Evolutionary conservation across 192 early-diverging fungal genomes (phyloP), one percentile per base, ranked within the genome.

Genomic region (Coemansia sp.): DNA sequence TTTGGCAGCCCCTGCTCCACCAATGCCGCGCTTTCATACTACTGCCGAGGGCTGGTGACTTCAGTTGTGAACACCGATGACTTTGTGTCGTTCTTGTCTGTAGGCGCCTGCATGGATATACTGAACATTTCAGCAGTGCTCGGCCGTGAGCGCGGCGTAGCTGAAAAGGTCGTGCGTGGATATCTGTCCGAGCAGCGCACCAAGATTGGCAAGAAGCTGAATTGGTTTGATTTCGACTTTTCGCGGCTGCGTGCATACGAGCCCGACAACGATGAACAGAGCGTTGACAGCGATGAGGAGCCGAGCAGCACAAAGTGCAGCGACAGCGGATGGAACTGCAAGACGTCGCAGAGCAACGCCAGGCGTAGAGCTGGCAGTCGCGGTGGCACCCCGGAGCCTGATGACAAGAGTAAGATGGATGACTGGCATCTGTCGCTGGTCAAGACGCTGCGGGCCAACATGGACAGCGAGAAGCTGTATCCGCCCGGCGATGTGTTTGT

Each of bases 401-500:
- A 28, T 18, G 45, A 32, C 23, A 64, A 62, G 47, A 52, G 32
- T 9, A 62, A 53, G n/a, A 48, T 71, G 45, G 87, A 90, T 22
- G 83, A 92, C 59, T 94, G 91, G 90, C 87, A 88, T 54, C 90
- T 89, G 89, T 87, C 89, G 7, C 66, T 91, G 38, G 82, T 91
- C 57, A 91, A 91, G 60, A 91, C 91, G 0, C 77, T 94, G 71
- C 69, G 90, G 2, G 90, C 92, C 1, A 89, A 86, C 45, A 94
- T 94, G 92, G 69, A 80, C 43, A 85, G 87, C 21, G 92, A 92
- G 42, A 94, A 94, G 55, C 78, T 94, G 14, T 94, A 90, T 58
- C 91, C 91, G 19, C 87, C 90, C 0, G 87, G 86, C 0, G 86
- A 84, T 6, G 85, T 92, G 16, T 94, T 77, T 79, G 25, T 87